A percentile compares a stretch with the other conserved stretches of the same genome.
These are phyloP conservation scores for Boletus sp. DNA, from an alignment of 768 basidiomycete genomes.

Conservation along the genomic window DNA sequence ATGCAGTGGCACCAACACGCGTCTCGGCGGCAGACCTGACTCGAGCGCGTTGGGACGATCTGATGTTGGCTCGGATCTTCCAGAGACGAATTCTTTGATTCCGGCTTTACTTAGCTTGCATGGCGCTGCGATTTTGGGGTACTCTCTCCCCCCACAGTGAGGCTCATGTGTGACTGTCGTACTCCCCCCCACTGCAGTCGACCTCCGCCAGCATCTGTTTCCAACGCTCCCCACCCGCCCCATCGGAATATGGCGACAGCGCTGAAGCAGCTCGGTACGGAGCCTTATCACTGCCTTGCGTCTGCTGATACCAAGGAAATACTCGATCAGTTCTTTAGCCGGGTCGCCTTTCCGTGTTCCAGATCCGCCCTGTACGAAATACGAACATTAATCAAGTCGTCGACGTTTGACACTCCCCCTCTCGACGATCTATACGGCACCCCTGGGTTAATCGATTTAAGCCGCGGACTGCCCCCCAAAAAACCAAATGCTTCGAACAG, in stretches of 20 bases:
- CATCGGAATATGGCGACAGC: neutral
- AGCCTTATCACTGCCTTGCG: neutral
- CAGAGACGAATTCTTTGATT: neutral
- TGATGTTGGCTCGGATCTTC: constrained; percentile 13
- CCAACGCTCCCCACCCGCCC: too few species aligned
- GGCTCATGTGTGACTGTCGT: neutral
- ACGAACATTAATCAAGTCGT: neutral
- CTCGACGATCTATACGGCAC: neutral
- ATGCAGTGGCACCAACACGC: constrained; percentile 10
- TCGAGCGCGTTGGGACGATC: neutral
- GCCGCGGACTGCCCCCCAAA: neutral
- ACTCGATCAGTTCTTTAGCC: neutral
- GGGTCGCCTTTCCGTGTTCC: neutral
- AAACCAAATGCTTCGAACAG: neutral
- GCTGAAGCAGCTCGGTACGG: neutral
- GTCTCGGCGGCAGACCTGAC: constrained; percentile 14
- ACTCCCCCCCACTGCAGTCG: neutral
- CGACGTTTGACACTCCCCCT: neutral
- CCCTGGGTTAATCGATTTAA: neutral
- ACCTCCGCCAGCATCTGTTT: neutral
- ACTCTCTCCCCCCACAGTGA: neutral
- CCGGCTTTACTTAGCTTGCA: neutral
- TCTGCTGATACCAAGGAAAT: neutral
- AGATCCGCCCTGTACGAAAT: neutral
- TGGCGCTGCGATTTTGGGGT: neutral